Evolutionary conservation across 202 grass and related monocot genomes (phyloP).

Genomic region (Schoenoplectus tabernaemontani): DNA sequence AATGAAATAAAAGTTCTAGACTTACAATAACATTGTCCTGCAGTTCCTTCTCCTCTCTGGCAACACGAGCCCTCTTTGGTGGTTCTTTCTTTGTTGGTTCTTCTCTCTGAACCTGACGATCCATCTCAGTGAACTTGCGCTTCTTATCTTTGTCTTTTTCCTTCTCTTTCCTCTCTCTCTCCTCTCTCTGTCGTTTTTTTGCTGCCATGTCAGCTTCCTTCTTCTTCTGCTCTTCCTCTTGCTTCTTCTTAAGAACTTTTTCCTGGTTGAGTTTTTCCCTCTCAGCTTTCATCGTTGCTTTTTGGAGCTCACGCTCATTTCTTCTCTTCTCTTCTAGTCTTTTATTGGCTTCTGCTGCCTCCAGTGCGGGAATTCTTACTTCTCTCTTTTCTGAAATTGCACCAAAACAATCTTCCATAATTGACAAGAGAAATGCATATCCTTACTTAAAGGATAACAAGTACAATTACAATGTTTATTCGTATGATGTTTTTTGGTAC

Average conservation of each 20-base stretch:
- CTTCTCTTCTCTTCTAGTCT: conserved; percentile 73
- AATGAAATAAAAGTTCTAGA: conserved; percentile 10
- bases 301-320: conserved; percentile 70
- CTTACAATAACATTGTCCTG: conserved; percentile 46
- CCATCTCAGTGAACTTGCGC: conserved; percentile 49
- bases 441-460: neutral
- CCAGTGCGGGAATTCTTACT: conserved; percentile 77
- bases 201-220: conserved; percentile 44
- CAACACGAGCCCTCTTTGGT: conserved; percentile 27
- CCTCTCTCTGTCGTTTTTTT: conserved; percentile 86
- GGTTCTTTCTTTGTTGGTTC: conserved; percentile 16
- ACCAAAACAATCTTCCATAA: neutral
- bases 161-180: conserved; percentile 64
- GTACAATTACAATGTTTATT: neutral
- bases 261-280: conserved; percentile 65
- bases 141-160: conserved; percentile 43
- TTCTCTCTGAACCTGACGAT: conserved; percentile 54
- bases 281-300: conserved; percentile 63
- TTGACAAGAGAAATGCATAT: neutral
- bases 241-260: conserved; percentile 68
- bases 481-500: neutral
- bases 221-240: conserved; percentile 60
- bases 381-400: conserved; percentile 70
- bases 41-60: conserved; percentile 45
- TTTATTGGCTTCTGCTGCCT: conserved; percentile 86